phyloP scores from a whole-genome alignment of 2,329 filamentous ascomycete genomes.

The Alternaria incomplexa region DNA sequence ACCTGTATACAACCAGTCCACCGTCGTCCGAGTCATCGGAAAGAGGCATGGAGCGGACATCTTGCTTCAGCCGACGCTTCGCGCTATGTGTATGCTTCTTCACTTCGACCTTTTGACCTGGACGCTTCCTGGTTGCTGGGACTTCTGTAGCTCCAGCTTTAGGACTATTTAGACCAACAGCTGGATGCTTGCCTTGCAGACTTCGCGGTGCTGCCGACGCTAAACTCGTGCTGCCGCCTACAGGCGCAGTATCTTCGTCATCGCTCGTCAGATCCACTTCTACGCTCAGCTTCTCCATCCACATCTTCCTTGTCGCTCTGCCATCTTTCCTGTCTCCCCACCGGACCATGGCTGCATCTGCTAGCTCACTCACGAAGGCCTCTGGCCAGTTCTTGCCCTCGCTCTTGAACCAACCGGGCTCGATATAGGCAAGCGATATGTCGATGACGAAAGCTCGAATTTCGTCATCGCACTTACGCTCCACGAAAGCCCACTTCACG shows the following conservation, averaged over 20 bases:
- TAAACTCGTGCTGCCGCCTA: not conserved
- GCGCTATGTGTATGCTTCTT: not conserved
- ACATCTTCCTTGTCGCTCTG: not conserved
- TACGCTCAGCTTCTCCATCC: not conserved
- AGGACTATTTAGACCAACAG: not conserved
- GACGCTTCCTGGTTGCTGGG: not conserved
- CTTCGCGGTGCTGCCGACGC: not conserved
- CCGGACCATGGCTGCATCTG: not conserved
- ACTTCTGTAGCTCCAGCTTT: not conserved
- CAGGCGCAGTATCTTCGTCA: not conserved
- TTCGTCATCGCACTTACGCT: not conserved
- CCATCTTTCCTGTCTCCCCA: not conserved
- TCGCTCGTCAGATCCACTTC: not conserved
- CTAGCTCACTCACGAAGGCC: not conserved
- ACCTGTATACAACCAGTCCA: not conserved
- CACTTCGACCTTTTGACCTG: not conserved
- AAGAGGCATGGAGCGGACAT: not conserved
- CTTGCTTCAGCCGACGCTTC: not conserved
- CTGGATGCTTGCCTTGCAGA: not conserved
- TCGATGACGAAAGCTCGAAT: not conserved
- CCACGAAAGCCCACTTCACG: not conserved
- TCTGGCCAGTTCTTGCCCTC: not conserved
- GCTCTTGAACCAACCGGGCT: not conserved
- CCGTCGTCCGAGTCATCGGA: not conserved
- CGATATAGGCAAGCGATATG: not conserved